These are phyloP conservation scores for Aegilops speltoides DNA, from an alignment of 176 grass and related monocot species.

Conservation along the genomic window DNA sequence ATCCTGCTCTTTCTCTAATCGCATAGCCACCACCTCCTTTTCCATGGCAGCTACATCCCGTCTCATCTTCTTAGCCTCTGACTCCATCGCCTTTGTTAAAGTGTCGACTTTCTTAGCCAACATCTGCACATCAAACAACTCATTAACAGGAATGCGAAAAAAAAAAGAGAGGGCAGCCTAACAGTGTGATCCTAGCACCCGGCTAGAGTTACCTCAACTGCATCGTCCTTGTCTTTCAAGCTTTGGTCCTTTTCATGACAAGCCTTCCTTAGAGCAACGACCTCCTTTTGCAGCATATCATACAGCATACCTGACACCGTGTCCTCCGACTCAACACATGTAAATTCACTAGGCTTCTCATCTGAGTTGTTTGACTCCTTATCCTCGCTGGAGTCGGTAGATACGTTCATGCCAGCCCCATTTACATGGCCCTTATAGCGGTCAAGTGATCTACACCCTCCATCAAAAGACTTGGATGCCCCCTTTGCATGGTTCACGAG, in stretches of 20 bases:
- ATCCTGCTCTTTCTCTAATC: constrained; percentile 86
- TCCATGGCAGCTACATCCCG: constrained; percentile 82
- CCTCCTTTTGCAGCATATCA: constrained; percentile 96
- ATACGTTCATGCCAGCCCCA: constrained; percentile 56
- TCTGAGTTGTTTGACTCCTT: constrained; percentile 61
- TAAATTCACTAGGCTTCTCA: constrained; percentile 50
- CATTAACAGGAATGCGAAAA: neutral
- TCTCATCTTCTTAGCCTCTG: constrained; percentile 92
- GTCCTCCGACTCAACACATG: constrained; percentile 54
- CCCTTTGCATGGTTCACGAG: constrained; percentile 94
- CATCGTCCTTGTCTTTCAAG: constrained; percentile 96
- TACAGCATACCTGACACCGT: constrained; percentile 79
- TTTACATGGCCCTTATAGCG: constrained; percentile 60
- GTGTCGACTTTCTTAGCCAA: constrained; percentile 94
- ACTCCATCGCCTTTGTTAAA: constrained; percentile 93
- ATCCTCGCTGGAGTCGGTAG: constrained; percentile 60
- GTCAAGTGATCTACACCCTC: constrained; percentile 64
- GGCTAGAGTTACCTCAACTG: constrained; percentile 64
- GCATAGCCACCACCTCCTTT: constrained; percentile 72
- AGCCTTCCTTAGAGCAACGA: constrained; percentile 75
- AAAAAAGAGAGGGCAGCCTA: neutral
- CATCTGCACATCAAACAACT: constrained; percentile 56
- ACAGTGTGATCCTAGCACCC: neutral
- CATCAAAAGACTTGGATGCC: constrained; percentile 91
- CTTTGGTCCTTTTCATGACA: constrained; percentile 88